phyloP scores from a whole-genome alignment of 75 land plant genomes.

The Pinus taeda region DNA sequence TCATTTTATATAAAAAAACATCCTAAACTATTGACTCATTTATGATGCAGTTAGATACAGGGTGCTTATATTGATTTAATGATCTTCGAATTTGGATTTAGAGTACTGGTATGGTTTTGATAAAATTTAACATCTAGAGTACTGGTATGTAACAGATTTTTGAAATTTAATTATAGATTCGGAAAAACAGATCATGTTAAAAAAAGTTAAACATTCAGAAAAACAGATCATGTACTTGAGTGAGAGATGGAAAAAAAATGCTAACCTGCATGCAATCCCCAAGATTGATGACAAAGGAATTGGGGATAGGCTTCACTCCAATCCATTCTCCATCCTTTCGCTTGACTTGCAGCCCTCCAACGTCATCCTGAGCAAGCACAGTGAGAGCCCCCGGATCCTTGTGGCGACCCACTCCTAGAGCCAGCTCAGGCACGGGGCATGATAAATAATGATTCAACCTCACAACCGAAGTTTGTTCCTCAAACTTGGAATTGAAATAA shows the following conservation, averaged over 20 bases:
- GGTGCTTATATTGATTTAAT: no score
- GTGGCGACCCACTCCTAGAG: constrained; percentile 76
- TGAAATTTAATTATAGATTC: no score
- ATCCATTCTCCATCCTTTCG: constrained; percentile 77
- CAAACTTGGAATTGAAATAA: constrained; percentile 46
- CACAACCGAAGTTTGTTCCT: constrained; percentile 32
- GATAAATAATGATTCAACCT: constrained; percentile 80
- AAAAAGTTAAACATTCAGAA: no score
- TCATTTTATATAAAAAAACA: no score
- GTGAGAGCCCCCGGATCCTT: constrained; percentile 74
- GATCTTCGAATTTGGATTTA: no score
- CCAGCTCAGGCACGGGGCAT: constrained; percentile 70
- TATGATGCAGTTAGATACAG: no score
- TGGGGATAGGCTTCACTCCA: constrained; percentile 53
- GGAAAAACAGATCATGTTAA: no score
- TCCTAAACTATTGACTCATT: no score
- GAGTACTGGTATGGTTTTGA: no score
- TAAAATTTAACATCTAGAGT: no score
- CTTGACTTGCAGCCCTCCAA: constrained; percentile 71
- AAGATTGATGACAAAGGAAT: constrained; percentile 67
- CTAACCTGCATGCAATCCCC: constrained; percentile 53
- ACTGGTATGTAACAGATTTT: no score
- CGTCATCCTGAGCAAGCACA: constrained; percentile 71
- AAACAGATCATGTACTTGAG: no score
- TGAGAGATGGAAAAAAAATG: not conserved